Conservation (phyloP, 2,329 filamentous ascomycete genomes). For the Cercospora sp. region DNA sequence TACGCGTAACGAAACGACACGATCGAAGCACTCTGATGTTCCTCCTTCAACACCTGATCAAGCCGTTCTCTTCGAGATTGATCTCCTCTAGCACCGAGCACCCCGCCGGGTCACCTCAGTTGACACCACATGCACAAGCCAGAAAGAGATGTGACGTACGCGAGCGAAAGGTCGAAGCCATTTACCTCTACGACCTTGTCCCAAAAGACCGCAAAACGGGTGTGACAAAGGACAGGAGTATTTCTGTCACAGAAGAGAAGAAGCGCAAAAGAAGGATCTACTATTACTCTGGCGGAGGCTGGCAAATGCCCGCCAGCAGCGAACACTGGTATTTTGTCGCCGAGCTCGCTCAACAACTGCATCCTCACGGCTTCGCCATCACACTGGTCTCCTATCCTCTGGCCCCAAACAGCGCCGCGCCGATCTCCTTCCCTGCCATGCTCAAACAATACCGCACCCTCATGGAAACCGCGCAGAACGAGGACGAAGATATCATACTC, state of each 20-base stretch:
- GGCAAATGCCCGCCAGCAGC: constrained; percentile 52
- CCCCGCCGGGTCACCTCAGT: constrained; percentile 44
- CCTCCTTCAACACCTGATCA: constrained; percentile 42
- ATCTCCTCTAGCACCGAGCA: constrained; percentile 36
- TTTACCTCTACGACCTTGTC: constrained; percentile 51
- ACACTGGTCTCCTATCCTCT: constrained; percentile 56
- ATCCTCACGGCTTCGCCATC: constrained; percentile 38
- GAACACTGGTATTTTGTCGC: constrained; percentile 57
- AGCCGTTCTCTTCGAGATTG: constrained; percentile 41
- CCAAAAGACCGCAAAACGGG: constrained; percentile 13
- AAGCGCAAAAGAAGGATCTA: constrained; percentile 45
- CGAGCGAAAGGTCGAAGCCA: constrained; percentile 46
- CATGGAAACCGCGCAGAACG: constrained; percentile 42
- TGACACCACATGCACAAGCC: constrained; percentile 42
- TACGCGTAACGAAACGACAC: constrained; percentile 41
- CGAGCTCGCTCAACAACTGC: constrained; percentile 47
- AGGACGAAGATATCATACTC: constrained; percentile 49
- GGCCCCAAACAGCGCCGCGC: constrained; percentile 55
- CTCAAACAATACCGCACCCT: constrained; percentile 48
- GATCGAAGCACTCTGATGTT: constrained; percentile 41
- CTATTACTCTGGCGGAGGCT: constrained; percentile 60
- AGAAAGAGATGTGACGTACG: constrained; percentile 40
- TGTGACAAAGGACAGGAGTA: background rate
- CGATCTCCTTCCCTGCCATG: constrained; percentile 51
- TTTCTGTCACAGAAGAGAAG: constrained; percentile 15